These are phyloP conservation scores for Apiotrichum laibachii DNA, from an alignment of 1,284 basidiomycete species.

Conservation along the genomic window DNA sequence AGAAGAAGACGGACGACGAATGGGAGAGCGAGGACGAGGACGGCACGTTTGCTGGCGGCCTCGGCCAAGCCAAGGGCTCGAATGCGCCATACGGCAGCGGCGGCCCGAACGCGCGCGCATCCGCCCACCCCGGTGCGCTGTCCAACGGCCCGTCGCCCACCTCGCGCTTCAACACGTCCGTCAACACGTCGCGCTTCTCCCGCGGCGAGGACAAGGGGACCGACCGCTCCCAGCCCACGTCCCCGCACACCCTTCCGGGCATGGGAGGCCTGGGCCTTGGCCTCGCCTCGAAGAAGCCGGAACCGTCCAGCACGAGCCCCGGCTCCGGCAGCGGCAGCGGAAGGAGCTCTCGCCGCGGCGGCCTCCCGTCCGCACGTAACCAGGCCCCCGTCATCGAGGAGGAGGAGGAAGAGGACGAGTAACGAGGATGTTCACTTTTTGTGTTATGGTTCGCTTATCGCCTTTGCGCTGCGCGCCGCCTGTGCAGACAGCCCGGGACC, in stretches of 20 bases:
- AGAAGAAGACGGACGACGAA: slow-evolving; percentile 48
- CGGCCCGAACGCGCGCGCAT: not conserved
- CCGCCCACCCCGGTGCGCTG: not conserved
- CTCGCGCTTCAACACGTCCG: slow-evolving; percentile 1
- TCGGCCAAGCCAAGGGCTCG: slow-evolving; percentile 41
- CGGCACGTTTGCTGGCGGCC: slow-evolving; percentile 45
- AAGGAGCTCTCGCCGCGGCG: not conserved
- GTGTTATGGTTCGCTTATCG: not conserved
- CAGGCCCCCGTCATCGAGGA: slow-evolving; percentile 10
- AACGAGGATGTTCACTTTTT: not conserved
- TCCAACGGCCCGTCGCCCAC: not conserved
- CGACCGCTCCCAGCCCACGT: too few species aligned
- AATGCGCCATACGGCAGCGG: not conserved
- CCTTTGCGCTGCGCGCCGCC: too few species aligned
- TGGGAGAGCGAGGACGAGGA: slow-evolving; percentile 50
- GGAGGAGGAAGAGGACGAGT: slow-evolving; percentile 8
- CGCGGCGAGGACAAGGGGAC: slow-evolving; percentile 6
- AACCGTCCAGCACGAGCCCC: not conserved
- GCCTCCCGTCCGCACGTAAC: slow-evolving; percentile 1
- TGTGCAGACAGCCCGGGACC: too few species aligned
- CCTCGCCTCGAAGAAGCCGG: not conserved
- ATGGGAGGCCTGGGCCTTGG: not conserved
- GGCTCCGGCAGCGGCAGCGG: not conserved
- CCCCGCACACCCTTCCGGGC: too few species aligned
- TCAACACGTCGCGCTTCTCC: not conserved